Evolutionary conservation across 306 rosid species (phyloP).

Genomic region (Arachis hypogaea): DNA sequence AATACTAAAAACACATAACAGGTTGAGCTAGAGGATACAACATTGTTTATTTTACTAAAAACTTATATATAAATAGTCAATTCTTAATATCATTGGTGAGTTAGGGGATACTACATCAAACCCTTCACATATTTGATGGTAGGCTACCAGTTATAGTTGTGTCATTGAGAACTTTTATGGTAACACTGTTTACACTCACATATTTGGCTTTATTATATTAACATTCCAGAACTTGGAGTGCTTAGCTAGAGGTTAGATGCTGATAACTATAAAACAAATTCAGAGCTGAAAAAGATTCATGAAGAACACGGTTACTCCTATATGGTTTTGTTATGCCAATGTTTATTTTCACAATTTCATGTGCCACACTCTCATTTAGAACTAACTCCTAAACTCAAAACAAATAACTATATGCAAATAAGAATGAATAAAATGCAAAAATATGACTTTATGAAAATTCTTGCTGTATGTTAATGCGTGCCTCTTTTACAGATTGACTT

Average conservation of each 20-base stretch:
- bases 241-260: slow-evolving; percentile 93
- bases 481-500: slow-evolving; percentile 20
- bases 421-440: background rate
- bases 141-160: too few relatives aligned
- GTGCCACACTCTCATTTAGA: background rate
- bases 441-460: background rate
- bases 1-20: too few relatives aligned
- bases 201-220: background rate
- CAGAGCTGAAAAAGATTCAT: slow-evolving; percentile 88
- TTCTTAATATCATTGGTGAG: too few relatives aligned
- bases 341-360: background rate
- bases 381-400: too few relatives aligned
- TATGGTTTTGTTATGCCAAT: slow-evolving; percentile 55
- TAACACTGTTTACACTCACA: too few relatives aligned
- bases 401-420: too few relatives aligned
- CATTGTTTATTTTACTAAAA: too few relatives aligned
- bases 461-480: background rate
- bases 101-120: too few relatives aligned
- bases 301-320: slow-evolving; percentile 88
- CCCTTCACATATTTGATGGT: too few relatives aligned
- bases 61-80: too few relatives aligned
- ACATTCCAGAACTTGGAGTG: slow-evolving; percentile 86
- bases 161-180: too few relatives aligned
- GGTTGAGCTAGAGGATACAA: too few relatives aligned
- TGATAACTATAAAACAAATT: slow-evolving; percentile 79